A percentile compares a stretch with the other conserved stretches of the same genome.
phyloP scores from a whole-genome alignment of 179 eudicot species.

The Sideroxylon spinosum region DNA sequence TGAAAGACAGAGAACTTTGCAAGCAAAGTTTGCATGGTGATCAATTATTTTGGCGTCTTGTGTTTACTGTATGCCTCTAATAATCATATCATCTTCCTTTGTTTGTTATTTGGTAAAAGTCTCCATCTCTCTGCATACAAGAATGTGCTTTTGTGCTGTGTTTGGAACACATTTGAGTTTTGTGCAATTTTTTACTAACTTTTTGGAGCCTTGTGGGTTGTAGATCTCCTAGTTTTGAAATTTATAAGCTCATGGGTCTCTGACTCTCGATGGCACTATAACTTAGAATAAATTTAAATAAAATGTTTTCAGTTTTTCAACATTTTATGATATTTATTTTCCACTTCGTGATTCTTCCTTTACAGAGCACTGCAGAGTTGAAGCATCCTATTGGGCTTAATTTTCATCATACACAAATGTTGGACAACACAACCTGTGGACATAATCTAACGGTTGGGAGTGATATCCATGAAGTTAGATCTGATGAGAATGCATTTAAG shows the following conservation, averaged over 20 bases:
- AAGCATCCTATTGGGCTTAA: conserved; percentile 26
- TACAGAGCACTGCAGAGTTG: conserved; percentile 28
- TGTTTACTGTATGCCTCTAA: background rate
- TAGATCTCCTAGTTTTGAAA: background rate
- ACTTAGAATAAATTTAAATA: background rate
- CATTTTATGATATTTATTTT: background rate
- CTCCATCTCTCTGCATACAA: background rate
- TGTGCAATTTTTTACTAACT: background rate
- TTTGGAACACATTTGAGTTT: background rate
- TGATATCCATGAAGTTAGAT: conserved; percentile 22
- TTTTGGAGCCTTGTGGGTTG: background rate
- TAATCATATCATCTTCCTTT: background rate
- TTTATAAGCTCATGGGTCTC: background rate
- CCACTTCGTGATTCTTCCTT: conserved; percentile 8
- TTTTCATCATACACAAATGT: conserved; percentile 24
- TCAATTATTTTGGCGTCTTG: background rate
- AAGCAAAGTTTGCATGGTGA: background rate
- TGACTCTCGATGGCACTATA: background rate
- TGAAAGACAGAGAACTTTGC: background rate
- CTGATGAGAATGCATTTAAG: conserved; percentile 24
- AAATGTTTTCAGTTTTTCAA: background rate
- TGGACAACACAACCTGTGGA: conserved; percentile 28
- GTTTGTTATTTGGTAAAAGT: background rate
- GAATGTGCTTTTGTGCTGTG: conserved; percentile 6
- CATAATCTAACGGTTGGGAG: conserved; percentile 20